Evolutionary conservation across 257 asterid genomes (phyloP).

Genomic region (Solanum etuberosum): DNA sequence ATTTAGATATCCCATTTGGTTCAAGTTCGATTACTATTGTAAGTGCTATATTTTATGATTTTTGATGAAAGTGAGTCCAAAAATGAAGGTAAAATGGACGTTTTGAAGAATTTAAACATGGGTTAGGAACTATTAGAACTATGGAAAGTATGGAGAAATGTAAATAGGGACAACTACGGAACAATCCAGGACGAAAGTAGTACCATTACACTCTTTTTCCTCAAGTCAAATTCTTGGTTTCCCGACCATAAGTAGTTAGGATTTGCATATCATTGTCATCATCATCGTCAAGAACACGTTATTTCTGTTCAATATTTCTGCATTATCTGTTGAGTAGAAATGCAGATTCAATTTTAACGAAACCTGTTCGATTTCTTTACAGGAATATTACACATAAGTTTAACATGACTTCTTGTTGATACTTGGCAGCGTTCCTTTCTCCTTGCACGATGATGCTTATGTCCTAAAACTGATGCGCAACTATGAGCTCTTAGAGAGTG

Average conservation of each 20-base stretch:
- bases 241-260: neutral
- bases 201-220: neutral
- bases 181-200: neutral
- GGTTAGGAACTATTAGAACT: neutral
- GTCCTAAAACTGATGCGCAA: constrained; percentile 11
- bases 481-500: neutral
- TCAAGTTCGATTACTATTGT: neutral
- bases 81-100: neutral
- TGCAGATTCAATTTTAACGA: neutral
- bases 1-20: neutral
- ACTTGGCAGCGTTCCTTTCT: constrained; percentile 6
- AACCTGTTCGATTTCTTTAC: too few species aligned
- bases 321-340: neutral
- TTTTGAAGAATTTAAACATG: neutral
- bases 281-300: too few species aligned
- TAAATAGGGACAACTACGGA: neutral
- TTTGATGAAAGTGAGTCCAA: neutral
- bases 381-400: too few species aligned
- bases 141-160: neutral
- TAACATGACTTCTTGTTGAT: neutral
- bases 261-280: neutral
- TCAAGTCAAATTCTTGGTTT: neutral
- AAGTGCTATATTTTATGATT: neutral
- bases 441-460: constrained; percentile 10
- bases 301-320: neutral